Evolutionary conservation across 1,139 yeast species (phyloP), one percentile per base, ranked within the genome.

Genomic region (Scheffersomyces lignicola): DNA sequence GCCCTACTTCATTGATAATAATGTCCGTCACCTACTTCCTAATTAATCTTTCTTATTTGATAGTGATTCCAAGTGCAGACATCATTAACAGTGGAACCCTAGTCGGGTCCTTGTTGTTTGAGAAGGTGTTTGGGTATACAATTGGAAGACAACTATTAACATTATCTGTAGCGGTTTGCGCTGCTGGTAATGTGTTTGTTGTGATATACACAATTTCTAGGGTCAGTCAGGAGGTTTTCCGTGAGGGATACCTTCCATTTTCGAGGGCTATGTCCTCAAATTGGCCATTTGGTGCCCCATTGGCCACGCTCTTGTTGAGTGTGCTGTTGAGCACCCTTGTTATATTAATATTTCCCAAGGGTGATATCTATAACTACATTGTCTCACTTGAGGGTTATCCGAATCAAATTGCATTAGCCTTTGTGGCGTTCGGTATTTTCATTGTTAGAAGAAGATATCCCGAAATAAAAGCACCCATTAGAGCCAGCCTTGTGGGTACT

Each of bases 291-390:
- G 77, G 75, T 10, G 75, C 83, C 1, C 86, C 87, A 2, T 51
- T 79, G 14, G 72, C 73, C 7, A 60, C 82, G 0, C 54, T 69
- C 21, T 25, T 49, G 45, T 76, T 54, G 60, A 62, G 73, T 41
- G 55, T 65, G 13, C 22, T 45, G 2, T 44, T 69, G 10, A 56
- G 72, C 2, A 58, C 68, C 0, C 12, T 54, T 3, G 52, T 84
- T n/a, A 65, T 84, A 39, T 48, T 78, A 2, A 75, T 80, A 2
- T 81, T 87, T 20, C 90, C 92, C 7, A 77, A 81, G 18, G 90
- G 89, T 14, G 92, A 84, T 50, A 83, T 89, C 23, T 86, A 84
- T 63, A 80, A 81, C 49, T 83, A 84, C 51, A 78, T 86, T 48
- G 67, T 84, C 47, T 80, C 86, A 43, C 63, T 84, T 49, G 86